These are phyloP conservation scores for Globisporangium solare DNA, from an alignment of 352 stramenopile genomes.

Conservation along the genomic window DNA sequence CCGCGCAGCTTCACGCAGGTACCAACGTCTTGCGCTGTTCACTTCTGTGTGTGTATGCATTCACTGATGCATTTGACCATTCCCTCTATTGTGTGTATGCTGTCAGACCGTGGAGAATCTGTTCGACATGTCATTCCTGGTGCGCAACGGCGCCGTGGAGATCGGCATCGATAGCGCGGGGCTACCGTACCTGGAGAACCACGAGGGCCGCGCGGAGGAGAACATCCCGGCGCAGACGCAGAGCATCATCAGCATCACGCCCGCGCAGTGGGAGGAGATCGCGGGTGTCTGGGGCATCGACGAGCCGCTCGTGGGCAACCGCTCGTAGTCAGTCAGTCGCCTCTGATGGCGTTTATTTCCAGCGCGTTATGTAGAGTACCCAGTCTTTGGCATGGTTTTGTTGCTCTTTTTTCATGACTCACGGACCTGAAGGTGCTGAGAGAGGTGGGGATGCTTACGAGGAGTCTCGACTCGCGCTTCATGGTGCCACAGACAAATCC, in stretches of 20 bases:
- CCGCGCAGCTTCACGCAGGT: constrained; percentile 77
- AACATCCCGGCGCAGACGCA: constrained; percentile 55
- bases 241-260: constrained; percentile 81
- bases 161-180: constrained; percentile 57
- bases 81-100: too few relatives aligned
- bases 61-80: background rate
- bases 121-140: constrained; percentile 81
- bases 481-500: too few relatives aligned
- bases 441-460: too few relatives aligned
- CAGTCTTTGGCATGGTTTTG: too few relatives aligned
- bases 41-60: background rate
- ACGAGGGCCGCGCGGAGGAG: constrained; percentile 46
- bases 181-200: constrained; percentile 66
- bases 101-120: constrained; percentile 77
- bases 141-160: constrained; percentile 64
- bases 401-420: too few relatives aligned
- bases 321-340: constrained; percentile 16
- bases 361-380: too few relatives aligned
- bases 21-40: background rate
- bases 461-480: too few relatives aligned
- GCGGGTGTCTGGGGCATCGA: constrained; percentile 28
- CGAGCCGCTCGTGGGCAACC: constrained; percentile 66
- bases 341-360: too few relatives aligned
- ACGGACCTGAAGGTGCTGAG: too few relatives aligned
- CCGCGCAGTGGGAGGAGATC: constrained; percentile 62